Conservation (phyloP, 2,329 filamentous ascomycete genomes). For the Coniochaeta prunicola region DNA sequence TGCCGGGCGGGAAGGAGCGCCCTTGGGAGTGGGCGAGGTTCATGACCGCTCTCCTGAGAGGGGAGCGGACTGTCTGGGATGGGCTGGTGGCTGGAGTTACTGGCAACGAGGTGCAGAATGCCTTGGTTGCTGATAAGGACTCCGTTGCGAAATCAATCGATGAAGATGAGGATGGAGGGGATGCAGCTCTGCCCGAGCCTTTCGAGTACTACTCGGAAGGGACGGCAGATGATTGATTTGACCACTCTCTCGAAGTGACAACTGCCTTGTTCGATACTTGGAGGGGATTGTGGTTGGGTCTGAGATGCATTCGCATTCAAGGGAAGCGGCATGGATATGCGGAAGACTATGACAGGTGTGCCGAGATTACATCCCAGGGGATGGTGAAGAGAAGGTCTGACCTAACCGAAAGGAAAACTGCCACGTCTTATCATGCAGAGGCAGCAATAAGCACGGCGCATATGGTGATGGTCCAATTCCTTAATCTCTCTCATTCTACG, state of each 20-base stretch:
- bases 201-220: conserved; percentile 8
- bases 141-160: background rate
- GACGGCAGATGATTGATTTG: background rate
- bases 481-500: background rate
- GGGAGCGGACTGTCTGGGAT: conserved; percentile 14
- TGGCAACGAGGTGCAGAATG: background rate
- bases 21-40: conserved; percentile 69
- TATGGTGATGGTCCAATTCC: background rate
- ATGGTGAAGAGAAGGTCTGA: background rate
- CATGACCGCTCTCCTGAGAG: conserved; percentile 40
- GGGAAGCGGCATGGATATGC: background rate
- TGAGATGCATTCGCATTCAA: background rate
- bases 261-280: background rate
- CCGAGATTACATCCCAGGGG: background rate
- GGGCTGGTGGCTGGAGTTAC: background rate
- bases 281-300: background rate
- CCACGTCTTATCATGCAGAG: background rate
- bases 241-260: background rate
- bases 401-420: background rate
- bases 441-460: background rate
- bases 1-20: conserved; percentile 48
- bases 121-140: background rate
- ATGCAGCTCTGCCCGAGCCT: background rate
- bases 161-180: background rate
- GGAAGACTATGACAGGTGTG: background rate